Conservation (phyloP, 2,329 filamentous ascomycete species). For the Arachnomyces sp. region DNA sequence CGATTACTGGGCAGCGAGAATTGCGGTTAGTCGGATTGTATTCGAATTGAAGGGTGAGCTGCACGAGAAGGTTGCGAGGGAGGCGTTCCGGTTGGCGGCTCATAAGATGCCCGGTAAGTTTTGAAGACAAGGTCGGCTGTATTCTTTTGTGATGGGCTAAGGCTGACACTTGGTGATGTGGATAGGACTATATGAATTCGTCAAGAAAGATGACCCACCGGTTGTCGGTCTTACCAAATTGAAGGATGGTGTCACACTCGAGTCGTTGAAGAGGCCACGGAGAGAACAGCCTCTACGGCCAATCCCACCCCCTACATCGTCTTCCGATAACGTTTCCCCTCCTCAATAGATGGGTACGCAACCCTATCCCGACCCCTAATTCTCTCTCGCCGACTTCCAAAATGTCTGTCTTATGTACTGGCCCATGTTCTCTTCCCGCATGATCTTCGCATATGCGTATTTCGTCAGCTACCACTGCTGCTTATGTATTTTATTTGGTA, state of each 20-base stretch:
- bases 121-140: neutral
- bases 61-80: slow-evolving; percentile 88
- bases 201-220: slow-evolving; percentile 81
- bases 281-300: slow-evolving; percentile 49
- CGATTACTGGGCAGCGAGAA: slow-evolving; percentile 88
- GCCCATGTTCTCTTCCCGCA: too few species aligned
- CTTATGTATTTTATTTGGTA: too few species aligned
- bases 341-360: slow-evolving; percentile 23
- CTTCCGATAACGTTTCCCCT: slow-evolving; percentile 26
- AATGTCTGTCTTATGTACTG: too few species aligned
- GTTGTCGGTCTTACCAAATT: slow-evolving; percentile 91
- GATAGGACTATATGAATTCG: slow-evolving; percentile 68
- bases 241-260: slow-evolving; percentile 68
- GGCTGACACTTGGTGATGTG: neutral
- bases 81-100: slow-evolving; percentile 88
- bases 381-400: too few species aligned
- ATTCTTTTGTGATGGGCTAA: neutral
- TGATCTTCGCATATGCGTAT: too few species aligned
- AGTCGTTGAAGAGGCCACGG: slow-evolving; percentile 74
- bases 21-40: slow-evolving; percentile 82
- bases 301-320: slow-evolving; percentile 25
- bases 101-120: slow-evolving; percentile 84
- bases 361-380: too few species aligned
- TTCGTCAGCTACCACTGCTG: too few species aligned
- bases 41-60: slow-evolving; percentile 88